Base-by-base conservation (phyloP, 2,329 filamentous ascomycete species). In the Microascus cirrosus region DNA sequence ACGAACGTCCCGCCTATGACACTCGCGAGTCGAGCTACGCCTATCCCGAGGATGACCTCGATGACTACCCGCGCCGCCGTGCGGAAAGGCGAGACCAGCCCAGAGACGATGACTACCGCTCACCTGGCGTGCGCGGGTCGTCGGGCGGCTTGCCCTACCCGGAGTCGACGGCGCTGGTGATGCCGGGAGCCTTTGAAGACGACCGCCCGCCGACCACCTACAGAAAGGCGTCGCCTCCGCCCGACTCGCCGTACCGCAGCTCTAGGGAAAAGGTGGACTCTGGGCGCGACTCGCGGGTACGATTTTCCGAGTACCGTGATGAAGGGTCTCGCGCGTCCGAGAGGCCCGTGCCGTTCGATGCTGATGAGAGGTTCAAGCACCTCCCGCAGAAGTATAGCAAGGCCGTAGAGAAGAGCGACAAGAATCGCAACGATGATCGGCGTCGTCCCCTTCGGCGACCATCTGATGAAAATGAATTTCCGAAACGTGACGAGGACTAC, bases 321-420 rank as follows among this genome's bases (percentile, higher is more conserved):
- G 48, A 56, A 3, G 55, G 54, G 32, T 20, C 54, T 53, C 28
- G 35, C 53, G 39, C 34, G 7, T 12, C 35, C 35, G 63, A 64
- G 55, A 64, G 24, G 63, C 64, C 58, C 61, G 59, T 15, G 57
- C 61, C 42, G 48, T 64, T 53, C 55, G 60, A 64, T 51, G 67
- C 68, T 20, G 69, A 73, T 11, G 69, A 74, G 55, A 71, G 68
- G 62, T 65, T 78, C 53, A 72, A 73, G 58, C 77, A 71, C 62
- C 66, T 79, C 42, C 77, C 77, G 1, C 71, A 74, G 60, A 80
- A 78, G 63, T 79, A 80, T 61, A 71, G 71, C 63, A 68, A 70
- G 56, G 66, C 69, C 59, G 69, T 71, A 60, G 63, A 62, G 13
- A 63, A 66, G 52, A 60, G 58, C 2, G 57, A 61, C 42, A 58